Conservation (phyloP, 345 rosid species). For the Eucalyptus marginata region DNA sequence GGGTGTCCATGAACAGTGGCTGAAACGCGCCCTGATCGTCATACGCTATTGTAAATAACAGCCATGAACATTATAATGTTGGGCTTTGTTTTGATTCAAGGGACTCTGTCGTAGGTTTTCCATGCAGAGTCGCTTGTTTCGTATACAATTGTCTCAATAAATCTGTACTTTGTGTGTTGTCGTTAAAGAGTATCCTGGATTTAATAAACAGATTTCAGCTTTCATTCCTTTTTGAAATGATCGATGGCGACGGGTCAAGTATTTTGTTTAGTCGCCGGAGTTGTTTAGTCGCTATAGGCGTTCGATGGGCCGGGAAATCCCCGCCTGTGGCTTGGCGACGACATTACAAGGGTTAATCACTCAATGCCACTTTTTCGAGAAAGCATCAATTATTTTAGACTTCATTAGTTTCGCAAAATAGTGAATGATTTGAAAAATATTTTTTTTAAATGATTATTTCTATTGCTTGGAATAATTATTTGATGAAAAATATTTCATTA, state of each 20-base stretch:
- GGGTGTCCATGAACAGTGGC: neutral
- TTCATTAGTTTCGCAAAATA: neutral
- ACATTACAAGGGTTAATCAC: fast-evolving
- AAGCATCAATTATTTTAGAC: neutral
- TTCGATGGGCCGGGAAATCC: neutral
- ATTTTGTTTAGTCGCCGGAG: neutral
- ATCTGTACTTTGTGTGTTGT: neutral
- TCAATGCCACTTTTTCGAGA: neutral
- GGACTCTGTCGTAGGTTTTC: neutral
- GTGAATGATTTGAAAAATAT: fast-evolving
- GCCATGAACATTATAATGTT: neutral
- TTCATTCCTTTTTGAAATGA: neutral
- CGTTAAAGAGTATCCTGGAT: neutral
- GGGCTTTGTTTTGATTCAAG: neutral
- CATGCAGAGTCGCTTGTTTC: neutral
- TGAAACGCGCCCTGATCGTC: neutral
- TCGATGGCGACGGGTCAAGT: neutral
- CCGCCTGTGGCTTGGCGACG: neutral
- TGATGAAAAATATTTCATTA: neutral
- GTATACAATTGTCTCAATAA: neutral
- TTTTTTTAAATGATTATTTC: neutral
- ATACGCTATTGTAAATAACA: neutral
- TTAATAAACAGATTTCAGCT: neutral
- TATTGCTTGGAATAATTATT: neutral
- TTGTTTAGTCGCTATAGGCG: neutral